Evolutionary conservation across 352 stramenopile genomes (phyloP).

Genomic region (Blastocystis sp.): DNA sequence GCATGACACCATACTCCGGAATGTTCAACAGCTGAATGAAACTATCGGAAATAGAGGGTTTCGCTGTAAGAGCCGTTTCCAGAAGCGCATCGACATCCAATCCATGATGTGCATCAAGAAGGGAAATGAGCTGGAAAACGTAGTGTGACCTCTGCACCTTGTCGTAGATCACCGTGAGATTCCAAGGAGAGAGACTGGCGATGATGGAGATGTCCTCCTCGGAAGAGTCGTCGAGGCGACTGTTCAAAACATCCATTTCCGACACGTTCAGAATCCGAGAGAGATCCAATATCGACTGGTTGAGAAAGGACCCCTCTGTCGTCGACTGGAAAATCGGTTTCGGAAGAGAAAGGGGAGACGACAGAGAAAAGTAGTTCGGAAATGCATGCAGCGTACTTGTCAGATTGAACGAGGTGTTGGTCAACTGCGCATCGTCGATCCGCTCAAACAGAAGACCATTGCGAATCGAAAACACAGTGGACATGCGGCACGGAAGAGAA

Average conservation of each 20-base stretch:
- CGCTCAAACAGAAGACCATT: constrained; percentile 30
- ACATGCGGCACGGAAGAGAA: constrained; percentile 25
- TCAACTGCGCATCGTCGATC: not conserved
- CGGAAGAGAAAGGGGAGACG: not conserved
- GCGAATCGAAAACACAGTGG: not conserved
- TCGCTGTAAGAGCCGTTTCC: not conserved
- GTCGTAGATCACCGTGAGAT: not conserved
- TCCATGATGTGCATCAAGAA: no score
- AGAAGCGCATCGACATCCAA: no score
- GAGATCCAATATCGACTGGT: not conserved
- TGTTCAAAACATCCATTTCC: constrained; percentile 4
- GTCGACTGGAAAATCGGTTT: constrained; percentile 22
- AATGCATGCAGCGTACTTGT: not conserved
- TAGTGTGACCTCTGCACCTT: not conserved
- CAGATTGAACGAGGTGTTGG: constrained; percentile 16
- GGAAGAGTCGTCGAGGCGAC: not conserved
- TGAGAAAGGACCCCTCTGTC: not conserved
- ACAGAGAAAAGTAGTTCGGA: constrained; percentile 33
- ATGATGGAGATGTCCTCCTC: not conserved
- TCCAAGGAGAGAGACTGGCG: not conserved
- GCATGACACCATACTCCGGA: not conserved
- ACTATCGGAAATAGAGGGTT: not conserved
- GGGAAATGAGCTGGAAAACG: not conserved
- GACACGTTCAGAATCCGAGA: constrained; percentile 12
- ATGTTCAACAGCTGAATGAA: not conserved